A percentile compares a stretch with the other conserved stretches of the same genome.
These are phyloP conservation scores for Saksenaea oblongispora DNA, from an alignment of 371 early-diverging fungal species.

Conservation along the genomic window DNA sequence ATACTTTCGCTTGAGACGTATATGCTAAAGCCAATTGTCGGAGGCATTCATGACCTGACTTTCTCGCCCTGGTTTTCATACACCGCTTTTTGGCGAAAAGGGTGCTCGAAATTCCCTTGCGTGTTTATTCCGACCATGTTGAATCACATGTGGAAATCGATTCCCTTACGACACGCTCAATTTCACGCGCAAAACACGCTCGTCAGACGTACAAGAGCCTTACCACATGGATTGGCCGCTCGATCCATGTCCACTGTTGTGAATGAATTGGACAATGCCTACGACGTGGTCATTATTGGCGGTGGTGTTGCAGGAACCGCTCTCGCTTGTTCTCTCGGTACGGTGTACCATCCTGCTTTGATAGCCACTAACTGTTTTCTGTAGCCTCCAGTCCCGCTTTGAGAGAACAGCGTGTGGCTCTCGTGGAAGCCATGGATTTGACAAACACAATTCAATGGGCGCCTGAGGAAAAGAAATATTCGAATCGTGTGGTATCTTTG, in stretches of 20 bases:
- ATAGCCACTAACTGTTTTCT: background rate
- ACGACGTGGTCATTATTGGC: slow-evolving; percentile 88
- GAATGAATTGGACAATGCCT: slow-evolving; percentile 39
- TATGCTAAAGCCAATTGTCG: too few relatives aligned
- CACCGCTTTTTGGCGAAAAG: background rate
- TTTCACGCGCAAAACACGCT: background rate
- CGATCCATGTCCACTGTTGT: slow-evolving; percentile 22
- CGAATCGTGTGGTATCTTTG: slow-evolving; percentile 76
- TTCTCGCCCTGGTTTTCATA: too few relatives aligned
- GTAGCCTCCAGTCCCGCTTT: slow-evolving; percentile 59
- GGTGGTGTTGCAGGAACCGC: slow-evolving; percentile 92
- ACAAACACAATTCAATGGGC: slow-evolving; percentile 48
- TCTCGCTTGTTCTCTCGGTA: slow-evolving; percentile 82
- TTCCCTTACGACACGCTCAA: background rate
- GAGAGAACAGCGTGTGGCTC: slow-evolving; percentile 58
- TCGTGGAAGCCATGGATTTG: slow-evolving; percentile 78
- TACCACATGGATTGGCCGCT: background rate
- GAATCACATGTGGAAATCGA: background rate
- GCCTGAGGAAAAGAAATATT: slow-evolving; percentile 52
- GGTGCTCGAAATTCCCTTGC: background rate
- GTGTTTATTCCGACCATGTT: background rate
- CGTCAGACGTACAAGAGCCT: background rate
- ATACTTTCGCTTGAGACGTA: too few relatives aligned
- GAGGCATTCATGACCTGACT: too few relatives aligned
- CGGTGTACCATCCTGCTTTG: slow-evolving; percentile 13